A percentile compares a stretch with the other conserved stretches of the same genome.
phyloP scores from a whole-genome alignment of 2,329 filamentous ascomycete genomes.

The Alternaria conjuncta region DNA sequence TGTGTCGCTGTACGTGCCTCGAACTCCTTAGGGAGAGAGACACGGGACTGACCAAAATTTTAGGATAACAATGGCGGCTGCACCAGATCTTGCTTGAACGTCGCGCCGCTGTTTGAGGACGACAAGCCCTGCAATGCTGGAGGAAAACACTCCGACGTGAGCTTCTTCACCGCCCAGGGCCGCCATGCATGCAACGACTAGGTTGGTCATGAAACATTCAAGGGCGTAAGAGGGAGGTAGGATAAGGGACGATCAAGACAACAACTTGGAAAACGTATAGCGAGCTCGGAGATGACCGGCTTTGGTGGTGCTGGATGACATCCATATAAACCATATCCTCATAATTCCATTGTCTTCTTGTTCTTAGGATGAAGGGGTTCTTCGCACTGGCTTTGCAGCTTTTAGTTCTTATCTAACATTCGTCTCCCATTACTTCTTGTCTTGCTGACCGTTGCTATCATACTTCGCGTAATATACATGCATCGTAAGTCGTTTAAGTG shows the following conservation, averaged over 20 bases:
- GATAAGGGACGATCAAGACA: neutral
- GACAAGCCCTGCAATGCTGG: neutral
- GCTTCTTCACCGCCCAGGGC: neutral
- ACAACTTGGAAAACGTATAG: neutral
- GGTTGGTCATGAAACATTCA: neutral
- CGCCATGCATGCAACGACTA: neutral
- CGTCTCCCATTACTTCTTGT: neutral
- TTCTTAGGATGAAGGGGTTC: neutral
- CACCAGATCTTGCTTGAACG: neutral
- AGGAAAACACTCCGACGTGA: neutral
- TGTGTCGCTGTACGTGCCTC: neutral
- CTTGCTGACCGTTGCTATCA: neutral
- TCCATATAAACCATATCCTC: neutral
- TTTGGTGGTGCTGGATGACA: neutral
- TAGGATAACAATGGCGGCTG: neutral
- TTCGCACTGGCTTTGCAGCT: neutral
- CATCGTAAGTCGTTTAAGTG: conserved; percentile 4
- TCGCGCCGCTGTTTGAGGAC: neutral
- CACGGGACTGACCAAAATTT: neutral
- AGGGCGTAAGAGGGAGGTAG: neutral
- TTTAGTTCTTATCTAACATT: neutral
- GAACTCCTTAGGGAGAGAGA: neutral
- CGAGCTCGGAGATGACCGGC: neutral
- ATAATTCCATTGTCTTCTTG: neutral
- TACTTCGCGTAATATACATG: neutral